A percentile compares a stretch with the other conserved stretches of the same genome.
Evolutionary conservation across 1,284 basidiomycete species (phyloP).

Genomic region (Trametes hirsuta): DNA sequence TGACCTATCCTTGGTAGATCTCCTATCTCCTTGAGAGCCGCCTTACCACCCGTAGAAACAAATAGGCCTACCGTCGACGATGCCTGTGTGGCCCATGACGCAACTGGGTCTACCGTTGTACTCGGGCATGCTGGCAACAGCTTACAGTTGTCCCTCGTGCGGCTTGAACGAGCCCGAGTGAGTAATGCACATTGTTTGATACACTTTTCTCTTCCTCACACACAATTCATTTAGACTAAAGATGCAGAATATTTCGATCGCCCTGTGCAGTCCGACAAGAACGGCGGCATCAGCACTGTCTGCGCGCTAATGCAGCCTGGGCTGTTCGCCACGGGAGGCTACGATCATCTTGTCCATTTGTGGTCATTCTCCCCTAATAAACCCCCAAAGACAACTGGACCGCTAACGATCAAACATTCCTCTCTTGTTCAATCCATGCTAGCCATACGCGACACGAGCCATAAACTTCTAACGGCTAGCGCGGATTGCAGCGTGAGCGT

Average conservation of each 20-base stretch:
- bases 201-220: neutral
- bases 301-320: conserved; percentile 42
- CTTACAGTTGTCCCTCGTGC: conserved; percentile 38
- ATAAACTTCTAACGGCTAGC: conserved; percentile 50
- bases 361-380: conserved; percentile 44
- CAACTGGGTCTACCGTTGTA: conserved; percentile 34
- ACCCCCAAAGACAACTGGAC: conserved; percentile 34
- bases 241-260: conserved; percentile 30
- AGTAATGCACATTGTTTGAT: neutral
- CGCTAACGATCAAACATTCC: conserved; percentile 46
- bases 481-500: conserved; percentile 49
- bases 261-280: conserved; percentile 37
- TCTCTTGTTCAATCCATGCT: conserved; percentile 49
- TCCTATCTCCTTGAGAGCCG: conserved; percentile 4
- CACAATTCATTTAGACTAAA: conserved; percentile 9
- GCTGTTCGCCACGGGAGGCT: conserved; percentile 52
- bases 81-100: conserved; percentile 41
- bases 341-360: conserved; percentile 51
- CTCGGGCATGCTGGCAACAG: conserved; percentile 44
- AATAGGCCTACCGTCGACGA: conserved; percentile 42
- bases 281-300: conserved; percentile 46
- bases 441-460: conserved; percentile 45
- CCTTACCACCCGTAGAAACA: neutral
- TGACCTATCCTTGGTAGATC: neutral
- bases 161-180: conserved; percentile 6